Base-by-base conservation (phyloP, 768 basidiomycete species). In the Kwoniella heveanensis region DNA sequence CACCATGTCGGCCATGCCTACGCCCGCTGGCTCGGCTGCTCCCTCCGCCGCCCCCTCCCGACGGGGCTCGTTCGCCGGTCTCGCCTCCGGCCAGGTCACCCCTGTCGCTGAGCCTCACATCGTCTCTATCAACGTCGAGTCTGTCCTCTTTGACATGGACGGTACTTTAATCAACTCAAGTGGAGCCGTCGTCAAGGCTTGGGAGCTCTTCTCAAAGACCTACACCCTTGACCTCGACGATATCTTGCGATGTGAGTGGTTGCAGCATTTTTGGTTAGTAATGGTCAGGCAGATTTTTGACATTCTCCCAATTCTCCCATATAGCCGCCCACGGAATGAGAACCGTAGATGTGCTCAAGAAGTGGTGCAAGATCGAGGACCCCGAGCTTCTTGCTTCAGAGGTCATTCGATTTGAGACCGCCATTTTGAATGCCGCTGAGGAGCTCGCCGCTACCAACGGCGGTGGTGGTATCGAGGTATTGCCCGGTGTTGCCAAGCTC, bases 171-270 rank as follows among this genome's bases (percentile, higher is more conserved):
- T 76, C 60, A 72, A 72, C 63, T 91, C 90, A 1, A 90, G 89
- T 8, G 89, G 89, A 0, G 91, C 90, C 4, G 88, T 92, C 44
- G 74, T 86, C 61, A 83, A 83, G 67, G 89, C 90, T 24, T 93
- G 91, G 91, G 81, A 85, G 52, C 84, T 82, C 50, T 92, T 91
- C 73, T 82, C 84, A 49, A 81, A 82, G 53, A 85, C 87, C 50
- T 91, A 90, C 64, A 64, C 70, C 47, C 66, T 79, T 10, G 74
- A 79, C 53, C 65, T 81, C 13, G 73, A 79, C 12, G 73, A 79
- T 37, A 80, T 81, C 60, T 54, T 81, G 37, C 60, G 68, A 27
- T 77, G 79, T 80, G 53, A 68, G 71, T 67, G 5, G n/a, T 26
- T 17, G 2, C 32, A 7, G 1, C 8, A n/a, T 7, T 19, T 48